Conservation (phyloP, 2,329 filamentous ascomycete species). For the Cladosporium sp. region DNA sequence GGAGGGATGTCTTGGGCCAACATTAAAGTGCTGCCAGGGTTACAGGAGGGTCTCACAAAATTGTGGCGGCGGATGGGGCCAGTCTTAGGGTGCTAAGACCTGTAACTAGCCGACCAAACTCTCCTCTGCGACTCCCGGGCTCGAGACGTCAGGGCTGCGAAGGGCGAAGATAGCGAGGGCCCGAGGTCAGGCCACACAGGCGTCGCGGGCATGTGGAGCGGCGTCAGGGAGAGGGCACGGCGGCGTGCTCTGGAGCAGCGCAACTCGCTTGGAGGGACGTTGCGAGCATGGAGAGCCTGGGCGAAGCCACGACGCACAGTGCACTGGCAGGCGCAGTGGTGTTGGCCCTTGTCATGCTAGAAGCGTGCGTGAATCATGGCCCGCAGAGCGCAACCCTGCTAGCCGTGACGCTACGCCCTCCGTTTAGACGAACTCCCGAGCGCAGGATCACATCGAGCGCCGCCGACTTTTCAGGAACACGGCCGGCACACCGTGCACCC, state of each 20-base stretch:
- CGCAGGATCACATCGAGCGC: background rate
- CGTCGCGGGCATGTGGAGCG: conserved; percentile 7
- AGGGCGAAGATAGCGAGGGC: background rate
- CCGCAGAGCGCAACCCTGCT: conserved; percentile 6
- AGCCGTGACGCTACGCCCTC: background rate
- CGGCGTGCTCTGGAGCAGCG: conserved; percentile 5
- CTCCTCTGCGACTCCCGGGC: background rate
- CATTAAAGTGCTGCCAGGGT: conserved; percentile 10
- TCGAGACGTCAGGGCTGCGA: conserved; percentile 10
- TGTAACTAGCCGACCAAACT: conserved; percentile 11
- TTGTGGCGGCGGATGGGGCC: conserved; percentile 8
- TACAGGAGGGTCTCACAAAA: conserved; percentile 13
- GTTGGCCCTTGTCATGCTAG: conserved; percentile 9
- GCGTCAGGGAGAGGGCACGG: background rate
- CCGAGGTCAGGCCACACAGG: conserved; percentile 10
- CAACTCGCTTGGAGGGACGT: conserved; percentile 1
- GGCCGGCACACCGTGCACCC: background rate
- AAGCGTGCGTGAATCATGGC: conserved; percentile 3
- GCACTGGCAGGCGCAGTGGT: background rate
- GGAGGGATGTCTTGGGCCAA: conserved; percentile 12
- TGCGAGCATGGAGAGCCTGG: conserved; percentile 12
- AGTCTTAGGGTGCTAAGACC: conserved; percentile 11
- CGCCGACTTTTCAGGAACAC: conserved; percentile 3
- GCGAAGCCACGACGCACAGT: conserved; percentile 6
- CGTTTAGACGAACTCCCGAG: conserved; percentile 6